These are phyloP conservation scores for Phaffia tasmanica DNA, from an alignment of 768 basidiomycete species.

Conservation along the genomic window DNA sequence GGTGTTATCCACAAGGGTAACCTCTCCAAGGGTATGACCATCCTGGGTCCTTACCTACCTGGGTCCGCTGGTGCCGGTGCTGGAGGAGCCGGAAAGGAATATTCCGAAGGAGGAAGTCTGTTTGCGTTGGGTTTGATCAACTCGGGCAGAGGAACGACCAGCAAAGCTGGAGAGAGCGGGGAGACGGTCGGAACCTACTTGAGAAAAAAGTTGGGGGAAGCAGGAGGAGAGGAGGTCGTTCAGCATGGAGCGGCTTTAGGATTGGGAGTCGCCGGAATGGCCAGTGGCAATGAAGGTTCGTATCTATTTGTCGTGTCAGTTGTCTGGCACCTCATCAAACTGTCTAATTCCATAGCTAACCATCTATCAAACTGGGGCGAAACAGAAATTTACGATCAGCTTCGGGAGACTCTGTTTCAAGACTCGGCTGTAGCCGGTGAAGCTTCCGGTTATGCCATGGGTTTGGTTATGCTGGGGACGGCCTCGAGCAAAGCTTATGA, in stretches of 20 bases:
- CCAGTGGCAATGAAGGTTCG: conserved; percentile 60
- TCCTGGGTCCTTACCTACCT: conserved; percentile 89
- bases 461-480: conserved; percentile 94
- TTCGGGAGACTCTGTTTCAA: conserved; percentile 76
- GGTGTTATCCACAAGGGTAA: conserved; percentile 98
- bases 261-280: conserved; percentile 91
- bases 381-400: conserved; percentile 74
- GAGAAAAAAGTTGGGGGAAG: conserved; percentile 61
- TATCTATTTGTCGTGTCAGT: conserved; percentile 2
- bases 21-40: conserved; percentile 80
- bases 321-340: not conserved
- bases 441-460: conserved; percentile 94
- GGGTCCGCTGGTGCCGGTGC: conserved; percentile 44
- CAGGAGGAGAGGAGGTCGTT: conserved; percentile 60
- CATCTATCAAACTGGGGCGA: not conserved
- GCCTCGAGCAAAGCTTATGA: conserved; percentile 64
- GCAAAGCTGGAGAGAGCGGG: conserved; percentile 35
- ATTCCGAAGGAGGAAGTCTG: conserved; percentile 90
- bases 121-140: conserved; percentile 93
- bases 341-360: not conserved
- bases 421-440: conserved; percentile 96
- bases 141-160: conserved; percentile 53
- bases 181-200: conserved; percentile 46
- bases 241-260: conserved; percentile 96
- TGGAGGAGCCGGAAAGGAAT: conserved; percentile 53